These are phyloP conservation scores for Boletus hoseneyae DNA, from an alignment of 1,284 basidiomycete species.

Conservation along the genomic window DNA sequence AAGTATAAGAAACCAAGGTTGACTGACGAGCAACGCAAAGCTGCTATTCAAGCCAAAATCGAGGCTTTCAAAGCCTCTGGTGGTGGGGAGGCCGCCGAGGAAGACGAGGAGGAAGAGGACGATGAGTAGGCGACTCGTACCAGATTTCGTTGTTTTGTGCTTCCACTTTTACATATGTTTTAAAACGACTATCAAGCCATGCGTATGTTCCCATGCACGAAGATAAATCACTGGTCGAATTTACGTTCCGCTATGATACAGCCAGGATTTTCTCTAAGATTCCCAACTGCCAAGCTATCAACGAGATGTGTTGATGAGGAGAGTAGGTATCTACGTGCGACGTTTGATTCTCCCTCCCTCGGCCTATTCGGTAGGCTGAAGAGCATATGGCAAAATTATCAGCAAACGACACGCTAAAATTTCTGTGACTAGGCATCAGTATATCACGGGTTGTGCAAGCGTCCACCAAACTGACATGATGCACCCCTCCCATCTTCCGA, in stretches of 20 bases:
- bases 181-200: conserved; percentile 15
- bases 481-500: conserved; percentile 78
- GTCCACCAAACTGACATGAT: conserved; percentile 54
- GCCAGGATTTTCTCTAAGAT: conserved; percentile 39
- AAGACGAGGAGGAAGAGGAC: conserved; percentile 51
- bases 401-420: conserved; percentile 56
- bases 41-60: conserved; percentile 79
- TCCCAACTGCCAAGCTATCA: conserved; percentile 50
- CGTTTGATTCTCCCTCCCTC: conserved; percentile 34
- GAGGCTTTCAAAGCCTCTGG: conserved; percentile 76
- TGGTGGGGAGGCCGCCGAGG: conserved; percentile 44
- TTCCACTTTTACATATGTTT: conserved; percentile 1
- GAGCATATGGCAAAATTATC: conserved; percentile 51
- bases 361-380: conserved; percentile 50
- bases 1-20: conserved; percentile 76
- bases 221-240: conserved; percentile 7
- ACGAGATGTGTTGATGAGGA: conserved; percentile 27
- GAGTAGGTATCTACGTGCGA: conserved; percentile 40
- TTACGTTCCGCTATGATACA: conserved; percentile 19
- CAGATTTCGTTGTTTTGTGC: conserved; percentile 1
- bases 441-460: conserved; percentile 2
- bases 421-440: conserved; percentile 39
- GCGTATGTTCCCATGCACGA: conserved; percentile 20
- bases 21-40: conserved; percentile 76
- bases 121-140: conserved; percentile 47